Conservation (phyloP, 345 rosid species). For the Raphanus raphanistrum region DNA sequence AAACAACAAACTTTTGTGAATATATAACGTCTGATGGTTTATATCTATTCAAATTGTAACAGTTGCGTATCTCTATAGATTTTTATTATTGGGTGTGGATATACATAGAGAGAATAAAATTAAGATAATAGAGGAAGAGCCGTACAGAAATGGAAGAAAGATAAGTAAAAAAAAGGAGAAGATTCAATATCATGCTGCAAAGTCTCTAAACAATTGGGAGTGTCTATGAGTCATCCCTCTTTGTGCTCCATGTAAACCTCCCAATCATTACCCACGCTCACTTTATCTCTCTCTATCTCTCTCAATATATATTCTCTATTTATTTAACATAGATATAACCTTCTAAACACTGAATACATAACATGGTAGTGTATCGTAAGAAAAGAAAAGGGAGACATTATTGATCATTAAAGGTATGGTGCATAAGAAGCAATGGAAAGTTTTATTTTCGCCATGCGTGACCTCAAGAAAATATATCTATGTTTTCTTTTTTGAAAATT, state of each 20-base stretch:
- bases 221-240: conserved; percentile 35
- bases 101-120: neutral
- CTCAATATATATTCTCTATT: neutral
- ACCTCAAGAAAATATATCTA: conserved; percentile 20
- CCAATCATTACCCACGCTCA: conserved; percentile 37
- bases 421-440: conserved; percentile 31
- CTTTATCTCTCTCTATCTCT: conserved; percentile 18
- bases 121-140: conserved; percentile 33
- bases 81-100: neutral
- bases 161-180: conserved; percentile 15
- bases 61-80: neutral
- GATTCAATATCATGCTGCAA: conserved; percentile 26
- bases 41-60: neutral
- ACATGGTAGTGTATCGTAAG: conserved; percentile 30
- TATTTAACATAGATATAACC: neutral
- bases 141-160: conserved; percentile 34
- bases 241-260: conserved; percentile 35
- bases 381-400: conserved; percentile 25
- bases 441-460: conserved; percentile 25
- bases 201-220: conserved; percentile 23
- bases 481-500: neutral
- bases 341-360: conserved; percentile 13
- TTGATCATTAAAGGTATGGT: conserved; percentile 39
- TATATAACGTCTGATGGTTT: neutral
- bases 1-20: neutral